phyloP scores from a whole-genome alignment of 768 basidiomycete species.

The Boletus pseudopeckii region DNA sequence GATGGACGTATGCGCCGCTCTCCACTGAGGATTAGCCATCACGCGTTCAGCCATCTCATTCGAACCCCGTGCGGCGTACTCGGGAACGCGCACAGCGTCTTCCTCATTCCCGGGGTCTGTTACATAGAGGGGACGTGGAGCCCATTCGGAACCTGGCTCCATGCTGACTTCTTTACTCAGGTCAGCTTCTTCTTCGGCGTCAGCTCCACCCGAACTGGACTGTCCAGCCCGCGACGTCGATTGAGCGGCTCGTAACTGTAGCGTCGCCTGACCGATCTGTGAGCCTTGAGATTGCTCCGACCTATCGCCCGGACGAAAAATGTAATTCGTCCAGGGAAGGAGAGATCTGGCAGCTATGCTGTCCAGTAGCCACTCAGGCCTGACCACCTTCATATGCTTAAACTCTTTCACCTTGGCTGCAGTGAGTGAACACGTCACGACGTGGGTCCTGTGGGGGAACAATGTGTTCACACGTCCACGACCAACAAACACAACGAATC shows the following conservation, averaged over 20 bases:
- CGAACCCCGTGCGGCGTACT: slow-evolving; percentile 64
- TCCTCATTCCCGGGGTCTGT: slow-evolving; percentile 43
- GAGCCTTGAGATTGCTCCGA: slow-evolving; percentile 50
- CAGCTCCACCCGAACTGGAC: not conserved
- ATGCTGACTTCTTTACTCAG: not conserved
- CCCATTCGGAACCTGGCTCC: slow-evolving; percentile 5
- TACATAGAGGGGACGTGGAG: slow-evolving; percentile 29
- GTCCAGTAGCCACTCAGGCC: slow-evolving; percentile 84
- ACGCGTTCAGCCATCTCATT: slow-evolving; percentile 73
- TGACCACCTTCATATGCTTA: slow-evolving; percentile 84
- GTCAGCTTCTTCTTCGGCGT: not conserved
- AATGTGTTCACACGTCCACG: not conserved
- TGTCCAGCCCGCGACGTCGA: slow-evolving; percentile 2
- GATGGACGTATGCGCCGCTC: slow-evolving; percentile 80
- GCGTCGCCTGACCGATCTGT: slow-evolving; percentile 16
- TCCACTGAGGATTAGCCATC: slow-evolving; percentile 85
- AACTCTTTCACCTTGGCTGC: slow-evolving; percentile 88
- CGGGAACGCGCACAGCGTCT: slow-evolving; percentile 48
- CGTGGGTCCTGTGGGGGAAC: slow-evolving; percentile 63
- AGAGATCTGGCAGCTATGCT: slow-evolving; percentile 66
- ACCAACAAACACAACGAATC: not conserved
- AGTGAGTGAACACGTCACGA: slow-evolving; percentile 88
- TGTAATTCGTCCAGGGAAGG: slow-evolving; percentile 78
- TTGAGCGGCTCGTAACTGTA: slow-evolving; percentile 11
- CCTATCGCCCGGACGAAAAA: slow-evolving; percentile 49